phyloP scores from a whole-genome alignment of 176 grass and related monocot genomes.

The Poa pratensis region DNA sequence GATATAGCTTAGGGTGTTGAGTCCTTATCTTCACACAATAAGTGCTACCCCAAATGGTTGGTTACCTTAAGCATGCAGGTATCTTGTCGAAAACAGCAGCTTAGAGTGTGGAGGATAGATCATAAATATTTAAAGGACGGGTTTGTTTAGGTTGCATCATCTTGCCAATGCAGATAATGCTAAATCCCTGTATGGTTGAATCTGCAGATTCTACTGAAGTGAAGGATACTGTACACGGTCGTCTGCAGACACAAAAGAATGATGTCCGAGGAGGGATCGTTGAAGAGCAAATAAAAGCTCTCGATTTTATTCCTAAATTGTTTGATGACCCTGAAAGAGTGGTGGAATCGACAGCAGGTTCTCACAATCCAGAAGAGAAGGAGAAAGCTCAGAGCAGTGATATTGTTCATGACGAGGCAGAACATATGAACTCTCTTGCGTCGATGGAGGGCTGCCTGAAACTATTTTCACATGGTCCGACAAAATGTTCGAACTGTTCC shows the following conservation, averaged over 20 bases:
- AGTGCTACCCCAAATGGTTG: constrained; percentile 4
- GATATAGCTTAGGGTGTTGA: constrained; percentile 23
- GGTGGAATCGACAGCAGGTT: background rate
- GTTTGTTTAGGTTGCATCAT: constrained; percentile 54
- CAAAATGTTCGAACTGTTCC: constrained; percentile 40
- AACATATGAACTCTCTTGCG: constrained; percentile 7
- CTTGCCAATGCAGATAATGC: constrained; percentile 36
- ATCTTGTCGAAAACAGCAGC: constrained; percentile 14
- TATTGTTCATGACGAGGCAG: constrained; percentile 4
- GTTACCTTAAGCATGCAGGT: constrained; percentile 4
- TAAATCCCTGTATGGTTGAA: constrained; percentile 43
- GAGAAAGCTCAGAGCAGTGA: constrained; percentile 10
- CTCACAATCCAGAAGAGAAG: constrained; percentile 17
- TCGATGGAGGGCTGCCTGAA: constrained; percentile 44
- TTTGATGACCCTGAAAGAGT: constrained; percentile 29
- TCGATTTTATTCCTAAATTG: constrained; percentile 38
- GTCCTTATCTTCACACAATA: constrained; percentile 2
- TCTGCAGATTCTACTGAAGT: constrained; percentile 53
- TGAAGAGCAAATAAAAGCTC: constrained; percentile 21
- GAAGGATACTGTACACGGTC: constrained; percentile 35
- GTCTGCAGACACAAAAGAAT: constrained; percentile 24
- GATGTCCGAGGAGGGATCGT: constrained; percentile 1
- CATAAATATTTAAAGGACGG: constrained; percentile 24
- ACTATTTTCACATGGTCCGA: no score
- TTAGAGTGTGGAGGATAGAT: constrained; percentile 30